Conservation (phyloP, 768 basidiomycete genomes). For the Pholiota microspora region DNA sequence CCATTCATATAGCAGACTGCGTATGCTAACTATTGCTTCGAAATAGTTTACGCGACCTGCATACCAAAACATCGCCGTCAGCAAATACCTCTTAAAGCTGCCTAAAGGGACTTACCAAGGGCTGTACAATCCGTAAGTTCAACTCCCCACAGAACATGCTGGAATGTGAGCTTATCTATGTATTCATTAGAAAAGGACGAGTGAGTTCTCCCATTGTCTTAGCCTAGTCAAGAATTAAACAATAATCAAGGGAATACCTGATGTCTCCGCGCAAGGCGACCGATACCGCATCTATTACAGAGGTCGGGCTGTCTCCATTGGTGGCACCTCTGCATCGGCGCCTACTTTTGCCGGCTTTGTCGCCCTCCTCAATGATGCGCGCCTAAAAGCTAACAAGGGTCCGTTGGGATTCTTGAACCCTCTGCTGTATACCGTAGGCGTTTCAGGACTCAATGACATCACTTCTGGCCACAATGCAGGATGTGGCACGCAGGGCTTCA, state of each 20-base stretch:
- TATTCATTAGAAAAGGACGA: slow-evolving; percentile 40
- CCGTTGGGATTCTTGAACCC: slow-evolving; percentile 69
- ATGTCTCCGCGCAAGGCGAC: slow-evolving; percentile 59
- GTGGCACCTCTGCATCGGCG: slow-evolving; percentile 64
- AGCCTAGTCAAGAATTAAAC: background rate
- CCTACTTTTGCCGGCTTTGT: slow-evolving; percentile 66
- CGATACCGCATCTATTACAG: slow-evolving; percentile 46
- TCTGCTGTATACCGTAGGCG: slow-evolving; percentile 47
- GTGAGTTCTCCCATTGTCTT: slow-evolving; percentile 30
- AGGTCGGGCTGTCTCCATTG: slow-evolving; percentile 36
- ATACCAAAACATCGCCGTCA: slow-evolving; percentile 50
- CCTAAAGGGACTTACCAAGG: slow-evolving; percentile 50
- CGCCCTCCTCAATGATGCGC: slow-evolving; percentile 64
- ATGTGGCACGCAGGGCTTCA: slow-evolving; percentile 66
- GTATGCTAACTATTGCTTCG: background rate
- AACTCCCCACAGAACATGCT: background rate
- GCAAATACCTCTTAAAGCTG: slow-evolving; percentile 41
- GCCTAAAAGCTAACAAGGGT: slow-evolving; percentile 35
- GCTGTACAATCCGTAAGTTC: slow-evolving; percentile 55
- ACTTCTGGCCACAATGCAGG: slow-evolving; percentile 53
- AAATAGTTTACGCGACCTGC: slow-evolving; percentile 50
- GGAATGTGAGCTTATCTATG: background rate
- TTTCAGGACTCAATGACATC: slow-evolving; percentile 53
- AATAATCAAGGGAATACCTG: slow-evolving; percentile 48
- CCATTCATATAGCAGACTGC: background rate